A percentile compares a stretch with the other conserved stretches of the same genome.
phyloP scores from a whole-genome alignment of 768 basidiomycete species.

The Phanerochaete carnosa region DNA sequence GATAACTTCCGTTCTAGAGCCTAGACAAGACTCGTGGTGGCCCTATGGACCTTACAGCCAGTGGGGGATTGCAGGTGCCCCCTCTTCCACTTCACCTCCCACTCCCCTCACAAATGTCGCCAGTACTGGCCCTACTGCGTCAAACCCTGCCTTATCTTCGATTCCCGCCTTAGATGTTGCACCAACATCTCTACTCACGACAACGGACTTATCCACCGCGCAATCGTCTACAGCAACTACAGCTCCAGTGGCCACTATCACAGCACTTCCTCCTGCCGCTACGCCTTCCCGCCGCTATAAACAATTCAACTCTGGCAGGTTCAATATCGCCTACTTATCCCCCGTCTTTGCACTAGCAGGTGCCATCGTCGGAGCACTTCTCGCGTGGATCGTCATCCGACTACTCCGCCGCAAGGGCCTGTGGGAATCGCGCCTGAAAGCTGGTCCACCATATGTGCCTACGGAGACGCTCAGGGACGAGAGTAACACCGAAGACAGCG shows the following conservation, averaged over 20 bases:
- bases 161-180: not conserved
- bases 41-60: constrained; percentile 29
- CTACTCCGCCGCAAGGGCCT: constrained; percentile 6
- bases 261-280: constrained; percentile 24
- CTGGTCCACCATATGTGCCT: constrained; percentile 27
- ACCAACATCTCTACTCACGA: not conserved
- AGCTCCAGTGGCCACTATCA: constrained; percentile 15
- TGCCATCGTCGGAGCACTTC: constrained; percentile 20
- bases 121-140: not conserved
- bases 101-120: not conserved
- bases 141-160: not conserved
- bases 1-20: not conserved
- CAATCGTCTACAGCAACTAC: not conserved
- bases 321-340: constrained; percentile 26
- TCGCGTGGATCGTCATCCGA: constrained; percentile 20
- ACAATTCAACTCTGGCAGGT: constrained; percentile 1
- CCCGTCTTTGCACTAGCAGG: constrained; percentile 27
- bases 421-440: constrained; percentile 14
- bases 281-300: constrained; percentile 7
- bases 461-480: not conserved
- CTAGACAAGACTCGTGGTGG: constrained; percentile 24
- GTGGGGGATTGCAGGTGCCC: constrained; percentile 1
- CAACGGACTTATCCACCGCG: not conserved
- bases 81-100: not conserved
- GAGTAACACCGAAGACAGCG: not conserved